A percentile compares a stretch with the other conserved stretches of the same genome.
phyloP scores from a whole-genome alignment of 2,329 filamentous ascomycete genomes.

The Nemania sp. region DNA sequence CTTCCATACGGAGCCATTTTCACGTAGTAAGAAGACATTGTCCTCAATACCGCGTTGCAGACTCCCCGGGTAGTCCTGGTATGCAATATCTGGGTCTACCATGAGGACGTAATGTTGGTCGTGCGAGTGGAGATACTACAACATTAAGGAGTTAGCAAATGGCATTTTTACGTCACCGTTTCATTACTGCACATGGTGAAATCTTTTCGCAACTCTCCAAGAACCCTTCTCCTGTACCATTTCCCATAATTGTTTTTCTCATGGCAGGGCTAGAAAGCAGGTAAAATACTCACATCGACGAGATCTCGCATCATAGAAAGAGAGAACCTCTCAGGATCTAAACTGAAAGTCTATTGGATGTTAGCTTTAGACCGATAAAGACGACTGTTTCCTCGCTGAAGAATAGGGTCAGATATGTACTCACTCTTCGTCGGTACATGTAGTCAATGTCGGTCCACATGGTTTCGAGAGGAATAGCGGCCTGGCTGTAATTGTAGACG shows the following conservation, averaged over 20 bases:
- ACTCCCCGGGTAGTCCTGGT: constrained; percentile 58
- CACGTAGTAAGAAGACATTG: constrained; percentile 60
- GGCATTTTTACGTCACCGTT: not conserved
- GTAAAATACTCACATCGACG: constrained; percentile 56
- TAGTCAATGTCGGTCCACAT: constrained; percentile 77
- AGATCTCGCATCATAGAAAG: constrained; percentile 72
- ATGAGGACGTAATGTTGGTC: constrained; percentile 81
- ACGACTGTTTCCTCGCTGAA: not conserved
- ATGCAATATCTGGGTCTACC: constrained; percentile 76
- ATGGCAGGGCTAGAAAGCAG: not conserved
- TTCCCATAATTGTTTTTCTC: not conserved
- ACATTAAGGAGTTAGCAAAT: constrained; percentile 4
- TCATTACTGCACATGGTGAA: not conserved
- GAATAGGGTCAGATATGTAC: constrained; percentile 17
- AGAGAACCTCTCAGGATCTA: constrained; percentile 73
- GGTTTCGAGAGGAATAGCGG: constrained; percentile 74
- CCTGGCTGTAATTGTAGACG: constrained; percentile 73
- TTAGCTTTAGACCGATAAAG: constrained; percentile 26
- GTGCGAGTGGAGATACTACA: constrained; percentile 69
- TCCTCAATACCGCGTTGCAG: constrained; percentile 58
- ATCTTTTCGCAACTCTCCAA: not conserved
- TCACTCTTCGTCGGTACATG: constrained; percentile 64
- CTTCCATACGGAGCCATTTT: constrained; percentile 68
- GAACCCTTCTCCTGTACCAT: not conserved
- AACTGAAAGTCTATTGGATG: constrained; percentile 65